These are phyloP conservation scores for Apiospora saccharicola DNA, from an alignment of 2,329 filamentous ascomycete genomes.

Conservation along the genomic window DNA sequence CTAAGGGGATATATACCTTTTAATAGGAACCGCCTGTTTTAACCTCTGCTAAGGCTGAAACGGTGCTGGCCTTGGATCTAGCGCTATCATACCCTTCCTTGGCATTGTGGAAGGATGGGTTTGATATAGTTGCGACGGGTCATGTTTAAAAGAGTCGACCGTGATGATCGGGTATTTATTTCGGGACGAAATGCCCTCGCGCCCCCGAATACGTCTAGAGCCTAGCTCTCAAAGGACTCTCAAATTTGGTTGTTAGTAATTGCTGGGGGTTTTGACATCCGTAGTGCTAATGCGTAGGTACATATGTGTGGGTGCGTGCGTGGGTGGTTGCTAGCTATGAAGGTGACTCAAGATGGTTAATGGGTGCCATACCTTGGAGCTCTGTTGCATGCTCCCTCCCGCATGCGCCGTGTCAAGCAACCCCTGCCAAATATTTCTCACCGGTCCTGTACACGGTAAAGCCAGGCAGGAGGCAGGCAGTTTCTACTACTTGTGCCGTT, in stretches of 20 bases:
- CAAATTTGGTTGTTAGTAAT: not conserved
- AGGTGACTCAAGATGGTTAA: conserved; percentile 3
- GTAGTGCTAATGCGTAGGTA: not conserved
- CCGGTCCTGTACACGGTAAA: conserved; percentile 12
- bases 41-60: conserved; percentile 13
- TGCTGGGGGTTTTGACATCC: not conserved
- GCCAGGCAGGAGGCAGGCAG: not conserved
- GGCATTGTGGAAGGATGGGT: not conserved
- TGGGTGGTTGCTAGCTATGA: not conserved
- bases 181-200: not conserved
- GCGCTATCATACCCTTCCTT: not conserved
- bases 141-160: not conserved
- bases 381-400: conserved; percentile 3
- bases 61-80: conserved; percentile 2
- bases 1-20: no score
- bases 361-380: conserved; percentile 2
- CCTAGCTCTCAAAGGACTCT: not conserved
- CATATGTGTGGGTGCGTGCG: not conserved
- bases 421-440: not conserved
- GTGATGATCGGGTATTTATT: not conserved
- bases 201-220: not conserved
- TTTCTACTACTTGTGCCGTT: not conserved
- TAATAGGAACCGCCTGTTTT: conserved; percentile 2
- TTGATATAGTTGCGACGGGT: not conserved
- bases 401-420: not conserved